phyloP scores from a whole-genome alignment of 1,139 yeast genomes.

The Meyerozyma carpophila region DNA sequence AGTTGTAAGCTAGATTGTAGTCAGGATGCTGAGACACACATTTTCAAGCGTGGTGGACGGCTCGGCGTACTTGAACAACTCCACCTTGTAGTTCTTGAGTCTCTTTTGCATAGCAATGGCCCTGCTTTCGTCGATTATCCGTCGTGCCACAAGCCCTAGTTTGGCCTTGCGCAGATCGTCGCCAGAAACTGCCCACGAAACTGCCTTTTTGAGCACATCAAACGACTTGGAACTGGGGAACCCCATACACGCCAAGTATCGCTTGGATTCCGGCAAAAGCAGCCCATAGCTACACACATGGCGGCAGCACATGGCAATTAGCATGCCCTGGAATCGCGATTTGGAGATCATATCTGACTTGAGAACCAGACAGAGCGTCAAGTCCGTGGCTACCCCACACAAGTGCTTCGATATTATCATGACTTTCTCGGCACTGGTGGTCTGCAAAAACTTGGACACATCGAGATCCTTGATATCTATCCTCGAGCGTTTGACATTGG shows the following conservation, averaged over 20 bases:
- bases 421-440: constrained; percentile 18
- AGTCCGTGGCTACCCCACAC: constrained; percentile 92
- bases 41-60: constrained; percentile 64
- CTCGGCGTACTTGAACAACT: constrained; percentile 56
- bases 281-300: constrained; percentile 66
- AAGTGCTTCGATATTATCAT: constrained; percentile 81
- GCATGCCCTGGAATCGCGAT: constrained; percentile 18
- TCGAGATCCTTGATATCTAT: constrained; percentile 76
- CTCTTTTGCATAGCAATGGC: constrained; percentile 38
- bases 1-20: background rate
- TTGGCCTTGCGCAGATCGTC: constrained; percentile 42
- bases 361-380: constrained; percentile 63
- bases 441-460: constrained; percentile 41
- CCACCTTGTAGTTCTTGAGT: constrained; percentile 31
- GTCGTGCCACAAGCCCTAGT: constrained; percentile 63
- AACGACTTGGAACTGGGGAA: constrained; percentile 40
- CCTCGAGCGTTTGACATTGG: constrained; percentile 48
- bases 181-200: constrained; percentile 88
- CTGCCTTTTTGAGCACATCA: constrained; percentile 52
- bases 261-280: constrained; percentile 45
- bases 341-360: constrained; percentile 26
- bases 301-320: constrained; percentile 93
- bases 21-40: constrained; percentile 39
- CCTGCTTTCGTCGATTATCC: constrained; percentile 58
- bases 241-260: constrained; percentile 31